phyloP scores from a whole-genome alignment of 179 eudicot genomes.

The Dionaea muscipula region DNA sequence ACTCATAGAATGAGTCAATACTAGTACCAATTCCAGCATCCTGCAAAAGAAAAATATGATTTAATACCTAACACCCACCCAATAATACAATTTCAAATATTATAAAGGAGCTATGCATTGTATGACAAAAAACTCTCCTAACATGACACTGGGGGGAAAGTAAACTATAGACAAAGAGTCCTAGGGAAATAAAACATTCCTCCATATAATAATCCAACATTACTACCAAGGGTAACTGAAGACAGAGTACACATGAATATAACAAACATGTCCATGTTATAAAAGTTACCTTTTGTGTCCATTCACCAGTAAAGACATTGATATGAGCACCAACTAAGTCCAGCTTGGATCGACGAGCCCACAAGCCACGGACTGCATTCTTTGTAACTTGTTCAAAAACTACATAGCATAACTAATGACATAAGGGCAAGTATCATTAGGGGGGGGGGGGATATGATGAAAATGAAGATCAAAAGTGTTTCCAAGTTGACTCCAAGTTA shows the following conservation, averaged over 20 bases:
- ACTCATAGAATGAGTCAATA: slow-evolving; percentile 96
- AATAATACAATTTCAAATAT: background rate
- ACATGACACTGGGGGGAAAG: too few relatives aligned
- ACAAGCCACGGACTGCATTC: slow-evolving; percentile 91
- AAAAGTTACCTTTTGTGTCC: slow-evolving; percentile 84
- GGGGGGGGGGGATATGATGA: background rate
- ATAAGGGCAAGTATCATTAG: background rate
- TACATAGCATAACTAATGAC: slow-evolving; percentile 24
- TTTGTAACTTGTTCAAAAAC: slow-evolving; percentile 93
- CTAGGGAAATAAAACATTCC: too few relatives aligned
- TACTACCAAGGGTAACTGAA: background rate
- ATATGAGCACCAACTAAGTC: slow-evolving; percentile 93
- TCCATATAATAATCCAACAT: too few relatives aligned
- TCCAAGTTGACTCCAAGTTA: too few relatives aligned
- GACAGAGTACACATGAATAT: background rate
- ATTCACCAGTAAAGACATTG: slow-evolving; percentile 93
- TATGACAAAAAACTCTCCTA: background rate
- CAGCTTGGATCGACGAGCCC: slow-evolving; percentile 91
- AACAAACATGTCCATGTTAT: background rate
- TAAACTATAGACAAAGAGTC: too few relatives aligned
- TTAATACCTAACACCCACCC: background rate
- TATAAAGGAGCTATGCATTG: background rate
- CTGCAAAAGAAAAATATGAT: slow-evolving; percentile 29
- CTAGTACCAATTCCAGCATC: slow-evolving; percentile 99
- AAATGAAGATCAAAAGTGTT: background rate